phyloP scores from a whole-genome alignment of 495 filamentous ascomycete species.

The Tetracladium setigerum region DNA sequence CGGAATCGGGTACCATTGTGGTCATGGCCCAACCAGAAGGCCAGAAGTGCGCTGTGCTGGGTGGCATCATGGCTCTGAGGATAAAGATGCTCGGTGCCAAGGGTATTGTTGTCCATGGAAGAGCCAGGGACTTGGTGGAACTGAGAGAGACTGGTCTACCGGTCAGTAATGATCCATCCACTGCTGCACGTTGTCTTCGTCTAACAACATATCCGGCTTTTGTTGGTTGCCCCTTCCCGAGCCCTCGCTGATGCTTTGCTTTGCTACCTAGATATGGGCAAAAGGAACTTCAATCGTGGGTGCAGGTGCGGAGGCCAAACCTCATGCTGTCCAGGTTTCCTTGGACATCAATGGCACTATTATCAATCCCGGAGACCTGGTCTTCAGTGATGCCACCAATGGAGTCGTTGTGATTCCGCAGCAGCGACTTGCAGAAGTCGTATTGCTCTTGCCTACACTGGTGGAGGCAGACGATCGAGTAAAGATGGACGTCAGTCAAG shows the following conservation, averaged over 20 bases:
- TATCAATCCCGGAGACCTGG: conserved; percentile 51
- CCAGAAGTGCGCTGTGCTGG: conserved; percentile 56
- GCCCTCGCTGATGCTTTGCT: neutral
- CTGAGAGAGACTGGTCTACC: conserved; percentile 38
- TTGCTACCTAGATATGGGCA: conserved; percentile 45
- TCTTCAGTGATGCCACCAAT: conserved; percentile 53
- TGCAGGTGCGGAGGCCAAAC: conserved; percentile 50
- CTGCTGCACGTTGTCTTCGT: neutral
- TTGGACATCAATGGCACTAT: conserved; percentile 41
- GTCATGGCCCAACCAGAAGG: conserved; percentile 50
- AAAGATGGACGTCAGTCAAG: conserved; percentile 48
- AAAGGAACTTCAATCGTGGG: conserved; percentile 50
- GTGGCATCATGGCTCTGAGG: conserved; percentile 59
- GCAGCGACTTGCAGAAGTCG: conserved; percentile 37
- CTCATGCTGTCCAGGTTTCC: conserved; percentile 44
- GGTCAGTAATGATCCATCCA: conserved; percentile 38
- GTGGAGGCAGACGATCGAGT: conserved; percentile 54
- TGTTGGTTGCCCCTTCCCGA: neutral
- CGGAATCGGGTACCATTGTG: conserved; percentile 43
- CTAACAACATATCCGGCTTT: neutral
- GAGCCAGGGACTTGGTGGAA: conserved; percentile 54
- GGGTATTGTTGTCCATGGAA: conserved; percentile 50
- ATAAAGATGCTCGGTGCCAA: conserved; percentile 45
- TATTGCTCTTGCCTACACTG: conserved; percentile 46
- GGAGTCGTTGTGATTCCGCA: conserved; percentile 58